phyloP scores from a whole-genome alignment of 1,139 yeast species.

The Suhomyces yuchorum region DNA sequence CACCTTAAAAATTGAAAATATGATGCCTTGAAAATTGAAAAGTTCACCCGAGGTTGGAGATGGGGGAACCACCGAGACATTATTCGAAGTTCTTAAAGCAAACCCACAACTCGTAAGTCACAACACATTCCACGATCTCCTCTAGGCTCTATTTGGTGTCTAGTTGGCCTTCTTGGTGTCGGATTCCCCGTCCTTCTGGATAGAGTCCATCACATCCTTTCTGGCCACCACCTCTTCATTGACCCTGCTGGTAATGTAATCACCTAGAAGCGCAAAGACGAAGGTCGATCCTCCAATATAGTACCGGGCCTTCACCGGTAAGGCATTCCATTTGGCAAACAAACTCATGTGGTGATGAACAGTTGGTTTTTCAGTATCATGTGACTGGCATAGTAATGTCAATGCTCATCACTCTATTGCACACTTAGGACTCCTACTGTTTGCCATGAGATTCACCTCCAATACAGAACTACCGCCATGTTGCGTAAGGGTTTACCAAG shows the following conservation, averaged over 20 bases:
- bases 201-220: constrained; percentile 25
- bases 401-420: not conserved
- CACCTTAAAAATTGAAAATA: too few relatives aligned
- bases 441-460: constrained; percentile 16
- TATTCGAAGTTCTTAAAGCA: too few relatives aligned
- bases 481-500: constrained; percentile 64
- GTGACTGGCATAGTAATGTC: too few relatives aligned
- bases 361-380: not conserved
- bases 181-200: not conserved
- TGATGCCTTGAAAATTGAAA: too few relatives aligned
- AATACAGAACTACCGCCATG: constrained; percentile 78
- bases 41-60: too few relatives aligned
- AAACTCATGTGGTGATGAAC: constrained; percentile 31
- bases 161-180: not conserved
- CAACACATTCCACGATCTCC: too few relatives aligned
- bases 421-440: too few relatives aligned
- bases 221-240: constrained; percentile 48
- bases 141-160: too few relatives aligned
- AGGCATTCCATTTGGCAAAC: constrained; percentile 48
- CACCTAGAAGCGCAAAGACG: constrained; percentile 53
- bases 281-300: constrained; percentile 59
- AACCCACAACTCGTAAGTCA: too few relatives aligned
- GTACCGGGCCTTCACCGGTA: constrained; percentile 53
- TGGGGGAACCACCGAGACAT: too few relatives aligned
- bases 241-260: constrained; percentile 48